phyloP scores from a whole-genome alignment of 305 asterid genomes.

The Stenogyne calaminthoides region DNA sequence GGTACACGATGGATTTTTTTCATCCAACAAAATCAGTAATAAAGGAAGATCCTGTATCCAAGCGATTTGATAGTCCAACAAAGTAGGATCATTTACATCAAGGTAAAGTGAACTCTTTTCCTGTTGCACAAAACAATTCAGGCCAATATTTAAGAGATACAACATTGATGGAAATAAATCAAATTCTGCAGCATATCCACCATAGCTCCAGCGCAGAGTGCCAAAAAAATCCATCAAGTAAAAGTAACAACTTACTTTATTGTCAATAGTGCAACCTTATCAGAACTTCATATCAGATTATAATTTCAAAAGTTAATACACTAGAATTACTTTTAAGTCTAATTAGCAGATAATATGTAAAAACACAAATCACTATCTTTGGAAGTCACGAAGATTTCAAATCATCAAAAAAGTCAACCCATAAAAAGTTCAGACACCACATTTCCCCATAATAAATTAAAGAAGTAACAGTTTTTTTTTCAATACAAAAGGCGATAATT shows the following conservation, averaged over 20 bases:
- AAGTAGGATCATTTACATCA: slow-evolving; percentile 52
- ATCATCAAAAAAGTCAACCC: neutral
- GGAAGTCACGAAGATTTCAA: slow-evolving; percentile 4
- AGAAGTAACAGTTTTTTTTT: neutral
- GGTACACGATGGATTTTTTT: slow-evolving; percentile 57
- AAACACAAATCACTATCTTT: neutral
- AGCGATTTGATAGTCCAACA: slow-evolving; percentile 50
- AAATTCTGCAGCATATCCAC: slow-evolving; percentile 22
- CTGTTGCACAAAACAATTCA: slow-evolving; percentile 41
- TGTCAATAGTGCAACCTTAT: slow-evolving; percentile 12
- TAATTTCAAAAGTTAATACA: neutral
- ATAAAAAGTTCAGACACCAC: neutral
- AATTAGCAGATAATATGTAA: neutral
- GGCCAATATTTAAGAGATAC: slow-evolving; percentile 16
- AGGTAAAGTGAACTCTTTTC: slow-evolving; percentile 47
- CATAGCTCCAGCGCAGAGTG: neutral
- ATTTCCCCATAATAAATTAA: neutral
- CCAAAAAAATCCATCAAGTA: neutral
- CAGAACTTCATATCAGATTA: neutral
- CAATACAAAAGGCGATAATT: neutral
- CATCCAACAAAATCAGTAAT: slow-evolving; percentile 62
- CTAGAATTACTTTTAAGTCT: neutral
- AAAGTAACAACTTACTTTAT: neutral
- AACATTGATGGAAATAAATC: slow-evolving; percentile 9
- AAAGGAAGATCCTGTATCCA: slow-evolving; percentile 83